Conservation (phyloP, 306 rosid genomes). For the Luffa acutangula region DNA sequence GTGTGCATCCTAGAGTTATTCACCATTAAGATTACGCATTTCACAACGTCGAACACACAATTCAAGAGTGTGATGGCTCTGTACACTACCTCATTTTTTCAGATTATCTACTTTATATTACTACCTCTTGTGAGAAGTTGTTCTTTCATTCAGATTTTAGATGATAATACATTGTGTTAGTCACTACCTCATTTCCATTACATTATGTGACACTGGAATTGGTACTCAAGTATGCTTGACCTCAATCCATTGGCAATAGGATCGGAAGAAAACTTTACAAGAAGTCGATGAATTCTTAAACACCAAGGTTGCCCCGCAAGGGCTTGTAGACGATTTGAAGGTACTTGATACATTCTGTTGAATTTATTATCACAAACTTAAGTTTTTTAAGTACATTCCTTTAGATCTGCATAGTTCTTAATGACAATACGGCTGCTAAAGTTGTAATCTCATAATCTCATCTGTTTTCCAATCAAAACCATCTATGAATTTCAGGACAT, state of each 20-base stretch:
- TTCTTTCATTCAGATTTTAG: neutral
- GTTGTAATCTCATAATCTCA: neutral
- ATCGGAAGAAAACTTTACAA: slow-evolving; percentile 59
- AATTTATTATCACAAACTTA: neutral
- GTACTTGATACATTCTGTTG: slow-evolving; percentile 16
- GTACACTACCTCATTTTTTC: neutral
- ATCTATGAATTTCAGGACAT: slow-evolving; percentile 46
- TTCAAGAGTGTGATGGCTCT: neutral
- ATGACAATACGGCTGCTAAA: neutral
- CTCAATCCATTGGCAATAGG: slow-evolving; percentile 30
- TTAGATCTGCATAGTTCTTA: neutral
- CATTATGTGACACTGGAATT: neutral
- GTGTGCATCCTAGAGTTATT: neutral
- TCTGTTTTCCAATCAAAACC: slow-evolving; percentile 11
- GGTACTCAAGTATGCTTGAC: neutral
- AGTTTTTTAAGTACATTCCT: neutral
- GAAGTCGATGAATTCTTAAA: slow-evolving; percentile 67
- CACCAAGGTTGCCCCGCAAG: slow-evolving; percentile 87
- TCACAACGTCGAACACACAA: neutral
- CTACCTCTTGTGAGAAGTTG: neutral
- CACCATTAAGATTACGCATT: neutral
- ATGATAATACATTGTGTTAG: neutral
- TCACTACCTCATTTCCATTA: neutral
- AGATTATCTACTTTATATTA: neutral
- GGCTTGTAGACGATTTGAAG: slow-evolving; percentile 68